A percentile compares a stretch with the other conserved stretches of the same genome.
Conservation (phyloP, 164 flowering plant genomes). For the Pachysandra terminalis region DNA sequence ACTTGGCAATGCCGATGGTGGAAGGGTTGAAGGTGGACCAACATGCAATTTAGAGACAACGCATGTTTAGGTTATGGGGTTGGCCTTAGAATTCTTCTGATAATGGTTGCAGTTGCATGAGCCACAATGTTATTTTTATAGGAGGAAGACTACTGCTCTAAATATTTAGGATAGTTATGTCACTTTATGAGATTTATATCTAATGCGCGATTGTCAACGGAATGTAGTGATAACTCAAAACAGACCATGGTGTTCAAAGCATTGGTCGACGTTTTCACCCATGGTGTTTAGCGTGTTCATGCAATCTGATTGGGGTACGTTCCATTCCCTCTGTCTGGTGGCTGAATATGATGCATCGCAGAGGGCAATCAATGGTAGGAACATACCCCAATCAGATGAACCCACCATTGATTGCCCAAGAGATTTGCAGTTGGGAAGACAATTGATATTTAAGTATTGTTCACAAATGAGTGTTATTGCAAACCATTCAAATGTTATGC, state of each 20-base stretch:
- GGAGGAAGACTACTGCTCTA: too few species aligned
- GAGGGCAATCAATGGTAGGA: conserved; percentile 94
- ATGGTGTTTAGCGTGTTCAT: conserved; percentile 70
- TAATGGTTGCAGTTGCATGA: conserved; percentile 92
- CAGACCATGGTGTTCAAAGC: conserved; percentile 72
- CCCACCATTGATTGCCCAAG: too few species aligned
- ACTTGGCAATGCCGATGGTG: conserved; percentile 69
- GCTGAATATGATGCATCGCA: conserved; percentile 96
- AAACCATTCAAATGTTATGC: too few species aligned
- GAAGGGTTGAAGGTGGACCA: conserved; percentile 99
- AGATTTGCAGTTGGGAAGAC: too few species aligned
- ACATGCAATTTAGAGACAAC: conserved; percentile 88
- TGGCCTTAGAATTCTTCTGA: conserved; percentile 79
- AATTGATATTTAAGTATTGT: too few species aligned
- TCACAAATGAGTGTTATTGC: too few species aligned
- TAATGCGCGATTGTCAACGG: background rate
- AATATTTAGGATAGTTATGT: too few species aligned
- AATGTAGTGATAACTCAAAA: conserved; percentile 46
- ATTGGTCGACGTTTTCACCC: conserved; percentile 72
- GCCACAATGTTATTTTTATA: conserved; percentile 81
- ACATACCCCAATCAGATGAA: too few species aligned
- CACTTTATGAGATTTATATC: background rate
- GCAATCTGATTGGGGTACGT: conserved; percentile 80
- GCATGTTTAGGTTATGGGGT: conserved; percentile 81
- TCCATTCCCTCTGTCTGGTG: conserved; percentile 74